Evolutionary conservation across 2,329 filamentous ascomycete species (phyloP).

Genomic region (Colletotrichum sp.): DNA sequence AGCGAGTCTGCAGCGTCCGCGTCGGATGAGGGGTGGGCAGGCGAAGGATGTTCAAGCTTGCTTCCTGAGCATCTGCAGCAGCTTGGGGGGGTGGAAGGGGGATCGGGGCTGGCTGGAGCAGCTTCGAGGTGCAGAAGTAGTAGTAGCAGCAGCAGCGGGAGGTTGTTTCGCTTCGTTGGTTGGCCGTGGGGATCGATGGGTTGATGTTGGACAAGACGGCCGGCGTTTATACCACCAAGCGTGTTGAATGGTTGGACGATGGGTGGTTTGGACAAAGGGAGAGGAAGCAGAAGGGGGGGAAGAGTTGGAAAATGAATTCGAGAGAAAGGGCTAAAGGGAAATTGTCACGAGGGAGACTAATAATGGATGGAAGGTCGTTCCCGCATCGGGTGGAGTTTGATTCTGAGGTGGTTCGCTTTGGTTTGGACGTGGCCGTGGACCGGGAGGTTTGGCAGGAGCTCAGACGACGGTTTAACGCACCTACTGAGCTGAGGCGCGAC

Average conservation of each 20-base stretch:
- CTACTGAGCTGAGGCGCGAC: background rate
- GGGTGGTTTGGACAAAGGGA: background rate
- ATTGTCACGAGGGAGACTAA: conserved; percentile 16
- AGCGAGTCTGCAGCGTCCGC: background rate
- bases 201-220: background rate
- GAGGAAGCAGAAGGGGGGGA: background rate
- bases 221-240: background rate
- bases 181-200: background rate
- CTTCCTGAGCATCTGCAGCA: conserved; percentile 8
- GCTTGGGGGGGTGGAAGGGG: background rate
- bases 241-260: background rate
- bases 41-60: conserved; percentile 5
- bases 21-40: background rate
- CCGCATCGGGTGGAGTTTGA: conserved; percentile 9
- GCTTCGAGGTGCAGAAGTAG: background rate
- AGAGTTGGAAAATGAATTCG: background rate
- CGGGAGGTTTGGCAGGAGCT: conserved; percentile 4
- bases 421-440: background rate
- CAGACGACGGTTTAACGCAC: background rate
- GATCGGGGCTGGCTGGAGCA: background rate
- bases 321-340: background rate
- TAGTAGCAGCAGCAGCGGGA: conserved; percentile 10
- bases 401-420: background rate
- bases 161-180: background rate
- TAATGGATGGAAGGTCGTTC: conserved; percentile 19